Base-by-base conservation (phyloP, 208 protist genomes). In the Leptomonas seymouri region DNA sequence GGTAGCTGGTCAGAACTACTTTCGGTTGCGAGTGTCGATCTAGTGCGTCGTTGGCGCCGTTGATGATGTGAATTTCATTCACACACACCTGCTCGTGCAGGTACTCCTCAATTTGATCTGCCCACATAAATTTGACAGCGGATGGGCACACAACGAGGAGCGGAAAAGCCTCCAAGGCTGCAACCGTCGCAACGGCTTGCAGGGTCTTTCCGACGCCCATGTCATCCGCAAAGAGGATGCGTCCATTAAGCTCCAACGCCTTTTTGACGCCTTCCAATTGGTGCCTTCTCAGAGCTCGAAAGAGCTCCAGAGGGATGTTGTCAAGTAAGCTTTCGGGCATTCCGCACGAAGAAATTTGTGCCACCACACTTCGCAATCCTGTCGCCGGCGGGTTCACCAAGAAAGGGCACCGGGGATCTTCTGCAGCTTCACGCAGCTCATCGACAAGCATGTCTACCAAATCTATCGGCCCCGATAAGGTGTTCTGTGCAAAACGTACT, bases 161-260 rank as follows among this genome's bases (percentile, higher is more conserved):
- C 18, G 90, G 90, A 76, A 82, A 95, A 9, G 81, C 80, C 14
- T 71, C 56, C 30, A 92, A 62, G n/a, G 78, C 77, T 18, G 76
- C 80, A 44, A 95, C 55, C 2, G 77, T 85, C 23, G 81, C 90
- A 49, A 95, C 65, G 3, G 85, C 84, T 50, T 90, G 71, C 23
- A 95, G 67, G 3, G 90, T 95, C 56, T 95, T 95, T 9, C 90
- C 90, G 39, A 93, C 85, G 21, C 90, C 90, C 90, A 95, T 95
- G 53, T 95, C 90, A 71, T 95, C 90, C 7, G 85, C 87, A 54
- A 95, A 80, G 1, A 95, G 53, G 25, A 70, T 55, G 49, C 90
- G 63, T 0, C 87, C 87, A 39, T 69, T 62, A 27, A 87, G 81
- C 21, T 61, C 49, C 27, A 95, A 69, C 5, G 81, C 83, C 31